phyloP scores from a whole-genome alignment of 306 rosid species.

The Medicago ruthenica region DNA sequence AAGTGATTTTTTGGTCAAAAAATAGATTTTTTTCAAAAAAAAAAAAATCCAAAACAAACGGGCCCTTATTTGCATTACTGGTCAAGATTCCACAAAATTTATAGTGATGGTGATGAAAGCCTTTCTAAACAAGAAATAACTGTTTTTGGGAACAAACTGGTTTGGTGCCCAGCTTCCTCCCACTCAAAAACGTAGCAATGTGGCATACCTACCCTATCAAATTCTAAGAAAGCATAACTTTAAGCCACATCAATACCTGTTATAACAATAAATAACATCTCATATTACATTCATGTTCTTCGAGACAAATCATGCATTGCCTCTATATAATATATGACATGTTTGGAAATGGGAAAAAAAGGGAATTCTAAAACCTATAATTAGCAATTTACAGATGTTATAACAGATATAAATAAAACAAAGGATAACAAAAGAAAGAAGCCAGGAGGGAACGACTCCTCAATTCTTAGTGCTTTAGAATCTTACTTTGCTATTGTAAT shows the following conservation, averaged over 20 bases:
- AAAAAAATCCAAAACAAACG: no score
- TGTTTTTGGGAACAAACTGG: neutral
- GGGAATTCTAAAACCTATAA: slow-evolving; percentile 19
- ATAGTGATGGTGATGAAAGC: neutral
- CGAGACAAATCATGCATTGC: slow-evolving; percentile 24
- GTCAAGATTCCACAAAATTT: no score
- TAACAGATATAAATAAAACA: neutral
- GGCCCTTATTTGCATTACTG: no score
- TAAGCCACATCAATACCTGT: slow-evolving; percentile 12
- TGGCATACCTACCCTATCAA: neutral
- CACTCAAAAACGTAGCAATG: neutral
- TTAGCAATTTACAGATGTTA: slow-evolving; percentile 47
- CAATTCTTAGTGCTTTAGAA: slow-evolving; percentile 34
- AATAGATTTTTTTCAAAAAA: no score
- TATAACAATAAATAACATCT: slow-evolving; percentile 11
- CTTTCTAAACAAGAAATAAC: neutral
- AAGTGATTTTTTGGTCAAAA: no score
- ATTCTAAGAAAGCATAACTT: neutral
- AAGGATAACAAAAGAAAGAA: slow-evolving; percentile 28
- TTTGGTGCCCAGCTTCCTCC: neutral
- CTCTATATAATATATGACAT: slow-evolving; percentile 1
- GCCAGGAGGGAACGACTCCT: slow-evolving; percentile 42
- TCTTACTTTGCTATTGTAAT: slow-evolving; percentile 36
- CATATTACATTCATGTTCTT: slow-evolving; percentile 3
- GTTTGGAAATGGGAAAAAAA: slow-evolving; percentile 5